Evolutionary conservation across 1,284 basidiomycete genomes (phyloP).

Genomic region (Austroboletus novae-zelandiae): DNA sequence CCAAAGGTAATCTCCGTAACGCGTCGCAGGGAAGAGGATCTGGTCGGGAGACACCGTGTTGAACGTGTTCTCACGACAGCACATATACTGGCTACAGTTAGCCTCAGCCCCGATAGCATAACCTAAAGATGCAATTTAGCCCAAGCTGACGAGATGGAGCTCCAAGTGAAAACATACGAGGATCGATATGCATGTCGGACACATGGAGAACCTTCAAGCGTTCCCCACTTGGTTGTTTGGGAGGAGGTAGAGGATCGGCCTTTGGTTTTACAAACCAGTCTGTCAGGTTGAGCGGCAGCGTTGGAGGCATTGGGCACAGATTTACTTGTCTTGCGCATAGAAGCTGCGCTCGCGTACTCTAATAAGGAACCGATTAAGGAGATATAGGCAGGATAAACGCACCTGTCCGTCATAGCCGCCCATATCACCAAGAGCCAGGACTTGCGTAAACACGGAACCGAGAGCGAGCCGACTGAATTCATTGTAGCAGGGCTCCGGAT

Average conservation of each 20-base stretch:
- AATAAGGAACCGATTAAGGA: too few relatives aligned
- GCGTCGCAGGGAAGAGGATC: conserved; percentile 54
- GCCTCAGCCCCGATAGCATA: conserved; percentile 72
- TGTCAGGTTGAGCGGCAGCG: conserved; percentile 49
- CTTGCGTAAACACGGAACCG: conserved; percentile 62
- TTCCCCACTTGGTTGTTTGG: conserved; percentile 56
- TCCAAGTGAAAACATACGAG: conserved; percentile 41
- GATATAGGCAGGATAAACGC: not conserved
- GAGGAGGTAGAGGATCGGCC: conserved; percentile 56
- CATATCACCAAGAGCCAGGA: conserved; percentile 60
- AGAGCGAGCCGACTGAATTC: conserved; percentile 46
- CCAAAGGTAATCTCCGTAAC: conserved; percentile 65
- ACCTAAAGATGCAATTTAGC: conserved; percentile 34
- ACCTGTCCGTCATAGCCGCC: conserved; percentile 70
- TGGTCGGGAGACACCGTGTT: conserved; percentile 50
- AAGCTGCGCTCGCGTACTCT: conserved; percentile 32
- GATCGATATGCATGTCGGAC: conserved; percentile 77
- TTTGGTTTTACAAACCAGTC: conserved; percentile 64
- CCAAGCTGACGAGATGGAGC: not conserved
- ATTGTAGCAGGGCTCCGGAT: conserved; percentile 47
- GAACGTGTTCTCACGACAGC: conserved; percentile 60
- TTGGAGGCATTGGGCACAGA: conserved; percentile 50
- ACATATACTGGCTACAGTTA: conserved; percentile 63
- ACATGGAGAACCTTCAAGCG: conserved; percentile 71
- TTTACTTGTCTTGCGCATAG: conserved; percentile 50